Evolutionary conservation across 441 rosid genomes (phyloP).

Genomic region (Jatropha multifida): DNA sequence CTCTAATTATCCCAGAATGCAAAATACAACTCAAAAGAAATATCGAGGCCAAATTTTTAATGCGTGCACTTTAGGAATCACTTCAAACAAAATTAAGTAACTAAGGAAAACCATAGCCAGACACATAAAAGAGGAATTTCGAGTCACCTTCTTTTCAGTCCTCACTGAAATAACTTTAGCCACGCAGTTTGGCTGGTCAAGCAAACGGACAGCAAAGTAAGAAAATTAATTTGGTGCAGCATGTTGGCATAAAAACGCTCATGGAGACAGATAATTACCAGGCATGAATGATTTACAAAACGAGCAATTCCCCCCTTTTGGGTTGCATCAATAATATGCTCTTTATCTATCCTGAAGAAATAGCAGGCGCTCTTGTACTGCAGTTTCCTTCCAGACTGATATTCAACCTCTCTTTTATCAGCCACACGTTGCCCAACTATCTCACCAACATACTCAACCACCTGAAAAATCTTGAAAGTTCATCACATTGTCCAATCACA

Average conservation of each 20-base stretch:
- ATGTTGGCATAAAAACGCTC: neutral
- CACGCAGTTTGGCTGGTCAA: constrained; percentile 57
- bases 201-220: constrained; percentile 17
- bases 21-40: neutral
- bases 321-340: constrained; percentile 62
- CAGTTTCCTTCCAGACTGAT: constrained; percentile 48
- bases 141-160: constrained; percentile 58
- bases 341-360: constrained; percentile 65
- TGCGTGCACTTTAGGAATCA: neutral
- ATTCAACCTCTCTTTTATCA: constrained; percentile 54
- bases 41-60: neutral
- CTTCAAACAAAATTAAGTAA: neutral
- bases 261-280: constrained; percentile 30
- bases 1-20: neutral
- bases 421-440: constrained; percentile 53
- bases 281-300: constrained; percentile 64
- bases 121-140: neutral
- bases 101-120: too few relatives aligned
- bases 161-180: constrained; percentile 55
- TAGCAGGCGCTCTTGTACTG: constrained; percentile 63
- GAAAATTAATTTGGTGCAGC: neutral
- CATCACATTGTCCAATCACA: constrained; percentile 22
- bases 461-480: constrained; percentile 30
- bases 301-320: constrained; percentile 60
- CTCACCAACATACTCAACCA: constrained; percentile 63